A percentile compares a stretch with the other conserved stretches of the same genome.
phyloP scores from a whole-genome alignment of 2,329 filamentous ascomycete species.

The Colletotrichum sp. region DNA sequence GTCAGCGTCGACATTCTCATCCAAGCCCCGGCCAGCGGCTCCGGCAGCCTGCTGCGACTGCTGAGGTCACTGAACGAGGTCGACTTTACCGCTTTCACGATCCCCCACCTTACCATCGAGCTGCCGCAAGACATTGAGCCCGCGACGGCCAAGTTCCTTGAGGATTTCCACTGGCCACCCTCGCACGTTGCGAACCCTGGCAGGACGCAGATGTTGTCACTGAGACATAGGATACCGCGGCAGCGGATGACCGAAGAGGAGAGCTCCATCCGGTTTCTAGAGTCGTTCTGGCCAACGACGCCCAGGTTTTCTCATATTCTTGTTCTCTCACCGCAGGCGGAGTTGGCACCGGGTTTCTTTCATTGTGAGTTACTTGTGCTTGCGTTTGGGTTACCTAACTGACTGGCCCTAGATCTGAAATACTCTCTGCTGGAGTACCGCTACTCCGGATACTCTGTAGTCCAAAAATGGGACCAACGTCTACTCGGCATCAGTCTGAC shows the following conservation, averaged over 20 bases:
- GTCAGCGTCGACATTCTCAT: slow-evolving; percentile 83
- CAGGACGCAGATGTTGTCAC: slow-evolving; percentile 58
- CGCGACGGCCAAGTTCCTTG: slow-evolving; percentile 66
- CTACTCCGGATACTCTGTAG: slow-evolving; percentile 62
- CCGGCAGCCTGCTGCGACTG: slow-evolving; percentile 77
- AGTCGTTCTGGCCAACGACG: slow-evolving; percentile 83
- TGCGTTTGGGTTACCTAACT: neutral
- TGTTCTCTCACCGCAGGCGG: slow-evolving; percentile 80
- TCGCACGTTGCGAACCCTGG: slow-evolving; percentile 32
- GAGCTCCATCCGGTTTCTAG: slow-evolving; percentile 76
- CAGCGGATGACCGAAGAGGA: slow-evolving; percentile 68
- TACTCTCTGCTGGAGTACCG: slow-evolving; percentile 79
- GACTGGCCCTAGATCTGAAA: slow-evolving; percentile 63
- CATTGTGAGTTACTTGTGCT: slow-evolving; percentile 61
- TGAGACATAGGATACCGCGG: slow-evolving; percentile 76
- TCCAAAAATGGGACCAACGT: slow-evolving; percentile 52
- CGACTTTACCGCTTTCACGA: slow-evolving; percentile 73
- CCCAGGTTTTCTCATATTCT: slow-evolving; percentile 74
- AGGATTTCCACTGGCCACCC: slow-evolving; percentile 72
- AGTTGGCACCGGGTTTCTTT: slow-evolving; percentile 82
- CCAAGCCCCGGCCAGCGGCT: slow-evolving; percentile 72
- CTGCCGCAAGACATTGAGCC: slow-evolving; percentile 74
- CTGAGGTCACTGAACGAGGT: slow-evolving; percentile 77
- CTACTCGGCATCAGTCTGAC: slow-evolving; percentile 84
- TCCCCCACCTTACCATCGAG: slow-evolving; percentile 84